A percentile compares a stretch with the other conserved stretches of the same genome.
phyloP scores from a whole-genome alignment of 495 filamentous ascomycete species.

The Xylaria intraflava region DNA sequence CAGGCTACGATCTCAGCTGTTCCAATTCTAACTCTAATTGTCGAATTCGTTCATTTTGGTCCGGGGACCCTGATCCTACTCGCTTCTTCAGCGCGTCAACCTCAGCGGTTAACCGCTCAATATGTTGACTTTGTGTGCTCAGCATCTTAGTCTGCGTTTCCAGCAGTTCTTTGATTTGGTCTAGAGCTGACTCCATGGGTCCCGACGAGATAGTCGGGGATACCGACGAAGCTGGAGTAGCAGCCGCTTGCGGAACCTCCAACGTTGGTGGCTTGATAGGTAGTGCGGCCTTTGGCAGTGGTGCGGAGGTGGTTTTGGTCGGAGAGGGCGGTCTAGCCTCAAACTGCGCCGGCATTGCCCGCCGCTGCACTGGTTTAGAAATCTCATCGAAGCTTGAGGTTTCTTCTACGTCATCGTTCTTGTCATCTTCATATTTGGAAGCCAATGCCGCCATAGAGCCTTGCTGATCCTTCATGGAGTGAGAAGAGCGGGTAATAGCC shows the following conservation, averaged over 20 bases:
- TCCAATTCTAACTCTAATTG: slow-evolving; percentile 65
- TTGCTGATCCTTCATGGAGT: slow-evolving; percentile 74
- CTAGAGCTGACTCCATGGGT: slow-evolving; percentile 39
- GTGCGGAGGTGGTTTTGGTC: slow-evolving; percentile 30
- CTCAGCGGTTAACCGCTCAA: slow-evolving; percentile 56
- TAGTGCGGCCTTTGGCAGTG: slow-evolving; percentile 28
- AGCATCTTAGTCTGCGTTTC: slow-evolving; percentile 59
- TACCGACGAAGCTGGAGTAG: slow-evolving; percentile 12
- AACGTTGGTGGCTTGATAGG: slow-evolving; percentile 26
- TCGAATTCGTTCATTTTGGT: slow-evolving; percentile 63
- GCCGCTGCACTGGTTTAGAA: slow-evolving; percentile 47
- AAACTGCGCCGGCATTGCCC: slow-evolving; percentile 25
- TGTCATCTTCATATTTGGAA: slow-evolving; percentile 73
- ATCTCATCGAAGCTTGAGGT: slow-evolving; percentile 79
- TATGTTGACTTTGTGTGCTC: slow-evolving; percentile 50
- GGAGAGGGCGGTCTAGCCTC: slow-evolving; percentile 27
- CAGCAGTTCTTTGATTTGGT: slow-evolving; percentile 59
- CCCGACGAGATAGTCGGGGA: slow-evolving; percentile 14
- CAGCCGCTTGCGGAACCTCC: slow-evolving; percentile 15
- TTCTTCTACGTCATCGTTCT: slow-evolving; percentile 55
- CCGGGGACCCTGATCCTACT: slow-evolving; percentile 47
- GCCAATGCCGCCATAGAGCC: slow-evolving; percentile 77
- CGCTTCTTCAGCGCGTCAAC: slow-evolving; percentile 65
- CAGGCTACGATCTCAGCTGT: slow-evolving; percentile 34
- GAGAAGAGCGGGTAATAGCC: slow-evolving; percentile 45